Percentiles rank a stretch among this genome's conserved stretches.
Conservation (phyloP, 371 early-diverging fungal species). For the Amoeboaphelidium occidentale region DNA sequence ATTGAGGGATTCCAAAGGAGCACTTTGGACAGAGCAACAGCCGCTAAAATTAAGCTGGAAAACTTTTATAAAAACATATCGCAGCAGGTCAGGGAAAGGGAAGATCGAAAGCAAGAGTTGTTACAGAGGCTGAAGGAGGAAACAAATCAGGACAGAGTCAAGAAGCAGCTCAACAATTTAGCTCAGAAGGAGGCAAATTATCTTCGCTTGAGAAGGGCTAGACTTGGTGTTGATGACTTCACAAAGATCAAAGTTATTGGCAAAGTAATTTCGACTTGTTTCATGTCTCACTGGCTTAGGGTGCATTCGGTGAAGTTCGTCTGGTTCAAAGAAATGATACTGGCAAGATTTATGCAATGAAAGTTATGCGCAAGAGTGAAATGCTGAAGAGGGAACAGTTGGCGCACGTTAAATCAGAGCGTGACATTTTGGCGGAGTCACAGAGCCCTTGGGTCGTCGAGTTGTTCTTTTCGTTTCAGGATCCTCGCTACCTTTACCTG, state of each 20-base stretch:
- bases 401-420: constrained; percentile 88
- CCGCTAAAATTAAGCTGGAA: constrained; percentile 63
- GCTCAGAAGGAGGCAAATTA: constrained; percentile 80
- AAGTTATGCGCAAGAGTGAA: constrained; percentile 76
- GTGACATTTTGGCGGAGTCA: constrained; percentile 87
- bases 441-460: constrained; percentile 97
- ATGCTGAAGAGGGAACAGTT: constrained; percentile 95
- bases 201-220: constrained; percentile 63
- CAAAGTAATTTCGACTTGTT: too few species aligned
- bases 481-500: constrained; percentile 69
- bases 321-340: constrained; percentile 84
- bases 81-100: constrained; percentile 1
- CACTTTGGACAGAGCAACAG: constrained; percentile 46
- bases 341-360: constrained; percentile 95
- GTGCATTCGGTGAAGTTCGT: constrained; percentile 96
- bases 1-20: background rate
- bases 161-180: constrained; percentile 9
- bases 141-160: background rate
- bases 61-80: constrained; percentile 43
- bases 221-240: constrained; percentile 83
- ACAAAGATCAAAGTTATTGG: constrained; percentile 94
- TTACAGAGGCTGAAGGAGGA: constrained; percentile 4
- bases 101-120: constrained; percentile 20
- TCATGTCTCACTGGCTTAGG: too few species aligned
- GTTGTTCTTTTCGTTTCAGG: constrained; percentile 88